These are phyloP conservation scores for Boletellus sp. DNA, from an alignment of 768 basidiomycete genomes.

Conservation along the genomic window DNA sequence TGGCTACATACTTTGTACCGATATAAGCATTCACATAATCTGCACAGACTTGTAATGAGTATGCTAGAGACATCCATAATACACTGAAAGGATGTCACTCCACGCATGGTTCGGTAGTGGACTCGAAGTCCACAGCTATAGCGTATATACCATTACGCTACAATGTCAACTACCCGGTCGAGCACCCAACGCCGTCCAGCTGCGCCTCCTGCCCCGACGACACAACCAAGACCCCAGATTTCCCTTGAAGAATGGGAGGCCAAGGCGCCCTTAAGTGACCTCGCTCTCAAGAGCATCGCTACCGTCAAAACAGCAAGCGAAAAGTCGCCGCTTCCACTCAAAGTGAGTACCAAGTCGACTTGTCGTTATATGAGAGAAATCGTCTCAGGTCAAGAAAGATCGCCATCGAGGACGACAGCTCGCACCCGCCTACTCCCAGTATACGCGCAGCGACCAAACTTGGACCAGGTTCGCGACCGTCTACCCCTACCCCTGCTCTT, in stretches of 20 bases:
- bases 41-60: constrained; percentile 9
- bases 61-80: constrained; percentile 1
- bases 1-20: neutral
- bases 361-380: constrained; percentile 6
- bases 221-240: constrained; percentile 44
- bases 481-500: constrained; percentile 34
- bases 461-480: constrained; percentile 41
- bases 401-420: constrained; percentile 35
- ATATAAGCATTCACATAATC: constrained; percentile 1
- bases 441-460: constrained; percentile 40
- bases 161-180: constrained; percentile 25
- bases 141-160: neutral
- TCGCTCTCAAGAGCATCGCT: constrained; percentile 62
- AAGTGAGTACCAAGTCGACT: constrained; percentile 46
- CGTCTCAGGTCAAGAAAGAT: constrained; percentile 40
- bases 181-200: constrained; percentile 25
- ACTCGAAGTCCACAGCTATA: neutral
- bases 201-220: constrained; percentile 22
- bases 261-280: constrained; percentile 70
- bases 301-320: constrained; percentile 61
- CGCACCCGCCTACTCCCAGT: constrained; percentile 33
- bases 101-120: constrained; percentile 6
- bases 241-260: constrained; percentile 91
- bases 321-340: constrained; percentile 61
- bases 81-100: neutral